A percentile compares a stretch with the other conserved stretches of the same genome.
Conservation (phyloP, 1,139 yeast genomes). For the Pichia sp. region DNA sequence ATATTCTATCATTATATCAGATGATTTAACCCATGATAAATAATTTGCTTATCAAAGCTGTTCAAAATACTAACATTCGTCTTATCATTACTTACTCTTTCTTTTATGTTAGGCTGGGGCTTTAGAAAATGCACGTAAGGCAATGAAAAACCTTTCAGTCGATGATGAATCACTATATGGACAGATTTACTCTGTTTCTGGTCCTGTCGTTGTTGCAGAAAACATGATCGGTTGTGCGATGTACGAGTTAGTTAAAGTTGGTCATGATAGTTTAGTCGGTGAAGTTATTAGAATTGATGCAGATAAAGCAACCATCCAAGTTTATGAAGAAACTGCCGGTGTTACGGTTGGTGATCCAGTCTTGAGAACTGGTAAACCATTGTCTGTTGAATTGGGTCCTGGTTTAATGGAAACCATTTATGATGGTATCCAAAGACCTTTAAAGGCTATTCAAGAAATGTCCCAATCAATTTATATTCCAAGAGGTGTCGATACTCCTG, state of each 20-base stretch:
- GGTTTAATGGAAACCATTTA: slow-evolving; percentile 98
- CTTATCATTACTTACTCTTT: background rate
- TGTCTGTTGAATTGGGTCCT: slow-evolving; percentile 97
- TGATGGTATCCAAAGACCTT: slow-evolving; percentile 99
- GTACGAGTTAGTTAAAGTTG: slow-evolving; percentile 97
- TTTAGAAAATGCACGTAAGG: slow-evolving; percentile 93
- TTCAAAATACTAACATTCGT: background rate
- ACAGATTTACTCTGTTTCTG: slow-evolving; percentile 86
- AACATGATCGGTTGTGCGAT: slow-evolving; percentile 99
- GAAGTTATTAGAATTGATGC: slow-evolving; percentile 95
- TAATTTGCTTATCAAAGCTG: too few relatives aligned
- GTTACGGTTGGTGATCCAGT: slow-evolving; percentile 99
- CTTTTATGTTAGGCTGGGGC: slow-evolving; percentile 69
- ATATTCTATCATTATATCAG: too few relatives aligned
- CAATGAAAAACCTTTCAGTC: slow-evolving; percentile 75
- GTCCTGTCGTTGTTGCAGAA: slow-evolving; percentile 96
- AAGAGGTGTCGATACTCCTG: slow-evolving; percentile 96
- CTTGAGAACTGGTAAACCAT: slow-evolving; percentile 92
- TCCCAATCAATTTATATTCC: slow-evolving; percentile 94
- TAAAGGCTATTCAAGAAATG: slow-evolving; percentile 77
- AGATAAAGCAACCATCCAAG: slow-evolving; percentile 97
- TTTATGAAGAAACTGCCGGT: slow-evolving; percentile 98
- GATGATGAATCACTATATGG: slow-evolving; percentile 82
- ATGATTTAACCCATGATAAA: too few relatives aligned
- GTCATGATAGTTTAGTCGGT: slow-evolving; percentile 94